These are phyloP conservation scores for Mycena maculata DNA, from an alignment of 768 basidiomycete species.

Conservation along the genomic window DNA sequence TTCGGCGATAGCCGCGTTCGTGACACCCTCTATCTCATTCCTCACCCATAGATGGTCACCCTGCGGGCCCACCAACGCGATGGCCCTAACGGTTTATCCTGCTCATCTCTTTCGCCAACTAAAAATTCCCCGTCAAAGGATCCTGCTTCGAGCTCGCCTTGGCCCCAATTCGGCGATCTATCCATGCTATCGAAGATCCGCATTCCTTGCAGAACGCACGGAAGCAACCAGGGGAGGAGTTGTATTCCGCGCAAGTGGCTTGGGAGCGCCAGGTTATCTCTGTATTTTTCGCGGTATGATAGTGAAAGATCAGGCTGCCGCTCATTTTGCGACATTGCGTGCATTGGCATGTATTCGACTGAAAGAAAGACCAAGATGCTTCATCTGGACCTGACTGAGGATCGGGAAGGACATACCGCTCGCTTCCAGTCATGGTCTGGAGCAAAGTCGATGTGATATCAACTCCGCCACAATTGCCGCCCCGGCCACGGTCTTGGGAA, in stretches of 20 bases:
- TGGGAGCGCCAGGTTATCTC: constrained; percentile 21
- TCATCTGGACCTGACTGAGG: not conserved
- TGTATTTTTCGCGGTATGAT: not conserved
- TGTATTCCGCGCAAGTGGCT: constrained; percentile 24
- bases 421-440: constrained; percentile 25
- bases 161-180: not conserved
- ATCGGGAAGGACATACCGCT: not conserved
- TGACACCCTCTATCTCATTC: constrained; percentile 23
- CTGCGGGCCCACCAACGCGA: constrained; percentile 17
- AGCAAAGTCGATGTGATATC: constrained; percentile 23
- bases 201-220: constrained; percentile 26
- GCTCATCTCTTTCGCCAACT: constrained; percentile 16
- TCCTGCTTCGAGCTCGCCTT: constrained; percentile 15
- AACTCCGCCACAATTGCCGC: constrained; percentile 22
- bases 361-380: not conserved
- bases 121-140: constrained; percentile 25
- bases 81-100: constrained; percentile 9
- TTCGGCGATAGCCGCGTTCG: not conserved
- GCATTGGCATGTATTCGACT: constrained; percentile 27
- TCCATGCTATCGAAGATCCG: constrained; percentile 22
- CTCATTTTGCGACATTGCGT: constrained; percentile 29
- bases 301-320: constrained; percentile 2
- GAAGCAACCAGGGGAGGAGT: constrained; percentile 9
- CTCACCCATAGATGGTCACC: constrained; percentile 16
- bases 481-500: constrained; percentile 12